Base-by-base conservation (phyloP, 1,139 yeast species). In the Kurtzmaniella quercitrusa region DNA sequence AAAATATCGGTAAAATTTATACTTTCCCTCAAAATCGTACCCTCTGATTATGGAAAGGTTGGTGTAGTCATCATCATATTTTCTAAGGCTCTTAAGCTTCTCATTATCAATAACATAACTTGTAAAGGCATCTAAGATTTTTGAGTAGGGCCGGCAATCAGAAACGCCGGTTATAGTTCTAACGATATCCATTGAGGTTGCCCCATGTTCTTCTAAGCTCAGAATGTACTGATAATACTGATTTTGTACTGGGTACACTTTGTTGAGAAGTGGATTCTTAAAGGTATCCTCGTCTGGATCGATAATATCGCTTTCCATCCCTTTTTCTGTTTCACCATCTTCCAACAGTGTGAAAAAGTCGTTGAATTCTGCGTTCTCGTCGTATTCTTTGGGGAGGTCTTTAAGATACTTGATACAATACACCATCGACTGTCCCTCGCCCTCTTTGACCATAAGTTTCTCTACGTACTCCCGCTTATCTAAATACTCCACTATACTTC, bases 21-120 rank as follows among this genome's bases (percentile, higher is more conserved):
- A 70, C 51, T 89, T 81, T 0, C 95, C 94, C 48, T 79, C 81
- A 50, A 82, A 81, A 54, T 86, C 94, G 47, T 82, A 79, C 23
- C 83, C 82, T 46, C 87, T 70, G 1, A 85, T 72, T 2, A 88
- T 63, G 1, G 75, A 50, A 10, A 54, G 44, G 3, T 59, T 50
- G 7, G 52, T 53, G 44, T 62, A 60, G 17, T 56, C 54, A 37
- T 64, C 68, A 5, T 53, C 49, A 37, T 52, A 52, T 8, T 48
- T 48, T 40, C 60, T 63, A 7, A 62, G 43, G 3, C 59, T 59
- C 33, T 58, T 56, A 27, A 64, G 46, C 2, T 46, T 47, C 6
- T 55, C 53, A 19, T 58, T 59, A 39, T 66, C 67, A 12, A 57
- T 55, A 12, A 59, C 59, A 43, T 54, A 66, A 23, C 64, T 62